Base-by-base conservation (phyloP, 208 protist genomes). In the Phytomonas sp. region DNA sequence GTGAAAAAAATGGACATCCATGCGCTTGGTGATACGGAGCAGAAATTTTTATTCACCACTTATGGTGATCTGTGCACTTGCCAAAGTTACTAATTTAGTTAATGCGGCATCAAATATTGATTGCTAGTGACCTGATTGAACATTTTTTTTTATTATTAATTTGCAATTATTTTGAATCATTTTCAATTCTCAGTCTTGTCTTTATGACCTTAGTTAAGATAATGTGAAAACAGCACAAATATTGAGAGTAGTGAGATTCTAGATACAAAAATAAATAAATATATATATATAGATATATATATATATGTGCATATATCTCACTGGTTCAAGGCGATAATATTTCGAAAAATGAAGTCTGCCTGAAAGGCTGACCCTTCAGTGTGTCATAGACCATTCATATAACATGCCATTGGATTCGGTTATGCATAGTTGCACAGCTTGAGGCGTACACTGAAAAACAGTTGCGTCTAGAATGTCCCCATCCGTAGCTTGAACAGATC, bases 401-500 rank as follows among this genome's bases (percentile, higher is more conserved):
- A 83, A 2, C 78, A 83, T 83, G 4, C 80, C 80, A 62, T 69
- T 79, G 40, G 40, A 49, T 12, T 49, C 40, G 3, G 40, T 73
- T 7, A 70, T 73, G 64, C 78, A 82, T 49, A 86, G 49, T 16
- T 74, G 73, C 8, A 73, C 52, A 8, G 67, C 40, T 16, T 45
- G 34, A 10, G 60, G 64, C 12, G 26, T 8, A 31, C 60, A 69
- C 31, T 60, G 63, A n/a, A 78, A 60, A 29, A 86, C 29, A 26
- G 63, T 59, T 0, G 81, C 81, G 42, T 86, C 81, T 34, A 86
- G 73, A 29, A 86, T 73, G 8, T 45, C 56, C 29, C 76, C 81
- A 5, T 81, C 81, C 19, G 72, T 70, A 49, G 71, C 70, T 52
- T 82, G 68, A 56, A 80, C 65, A 1, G 81, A 73, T 29, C 71